phyloP scores from a whole-genome alignment of 805 yeast genomes.

The Lipomyces sp. region DNA sequence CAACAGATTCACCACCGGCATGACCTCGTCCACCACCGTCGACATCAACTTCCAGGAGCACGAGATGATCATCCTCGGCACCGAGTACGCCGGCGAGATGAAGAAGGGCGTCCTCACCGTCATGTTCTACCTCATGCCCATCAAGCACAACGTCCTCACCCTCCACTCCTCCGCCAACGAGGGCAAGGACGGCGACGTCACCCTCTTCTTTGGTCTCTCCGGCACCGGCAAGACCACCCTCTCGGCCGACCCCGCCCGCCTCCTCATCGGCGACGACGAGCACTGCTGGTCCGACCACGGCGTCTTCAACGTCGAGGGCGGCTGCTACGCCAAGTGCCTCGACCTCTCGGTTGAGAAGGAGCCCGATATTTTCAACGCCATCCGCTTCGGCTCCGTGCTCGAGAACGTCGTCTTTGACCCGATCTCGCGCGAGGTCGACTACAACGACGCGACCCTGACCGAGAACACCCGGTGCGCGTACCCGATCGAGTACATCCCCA shows the following conservation, averaged over 20 bases:
- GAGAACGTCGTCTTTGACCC: slow-evolving; percentile 91
- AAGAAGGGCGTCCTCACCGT: slow-evolving; percentile 98
- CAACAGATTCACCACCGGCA: slow-evolving; percentile 90
- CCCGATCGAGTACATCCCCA: slow-evolving; percentile 95
- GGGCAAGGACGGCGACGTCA: slow-evolving; percentile 77
- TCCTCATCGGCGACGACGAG: slow-evolving; percentile 96
- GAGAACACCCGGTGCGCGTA: slow-evolving; percentile 99
- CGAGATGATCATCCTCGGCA: slow-evolving; percentile 99
- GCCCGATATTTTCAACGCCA: slow-evolving; percentile 95
- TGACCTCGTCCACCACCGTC: slow-evolving; percentile 94
- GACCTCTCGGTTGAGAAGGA: slow-evolving; percentile 87
- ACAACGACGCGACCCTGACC: slow-evolving; percentile 74
- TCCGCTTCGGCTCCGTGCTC: slow-evolving; percentile 88
- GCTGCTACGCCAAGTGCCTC: slow-evolving; percentile 97
- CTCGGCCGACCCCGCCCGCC: slow-evolving; percentile 92
- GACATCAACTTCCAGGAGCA: slow-evolving; percentile 94
- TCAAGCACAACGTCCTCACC: slow-evolving; percentile 84
- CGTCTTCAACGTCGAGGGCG: slow-evolving; percentile 99
- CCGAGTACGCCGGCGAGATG: slow-evolving; percentile 99
- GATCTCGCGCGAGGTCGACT: slow-evolving; percentile 76
- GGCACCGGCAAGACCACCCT: slow-evolving; percentile 98
- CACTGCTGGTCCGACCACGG: slow-evolving; percentile 99
- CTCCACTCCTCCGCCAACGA: slow-evolving; percentile 94
- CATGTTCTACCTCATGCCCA: slow-evolving; percentile 98
- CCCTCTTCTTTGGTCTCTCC: slow-evolving; percentile 92